These are phyloP conservation scores for Eucalyptus tenuipes DNA, from an alignment of 345 rosid genomes.

Conservation along the genomic window DNA sequence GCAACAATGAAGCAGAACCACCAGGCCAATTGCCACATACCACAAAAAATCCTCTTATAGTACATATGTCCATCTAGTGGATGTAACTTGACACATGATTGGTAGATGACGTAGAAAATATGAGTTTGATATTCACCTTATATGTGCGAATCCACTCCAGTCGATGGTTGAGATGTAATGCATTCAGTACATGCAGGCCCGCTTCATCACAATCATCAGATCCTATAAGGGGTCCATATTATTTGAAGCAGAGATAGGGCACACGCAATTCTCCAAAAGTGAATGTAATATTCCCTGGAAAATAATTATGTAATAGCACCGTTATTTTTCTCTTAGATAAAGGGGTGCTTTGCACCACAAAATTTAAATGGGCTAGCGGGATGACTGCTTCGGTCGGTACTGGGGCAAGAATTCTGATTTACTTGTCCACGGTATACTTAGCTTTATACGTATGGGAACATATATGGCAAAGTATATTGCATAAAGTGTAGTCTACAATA, in stretches of 20 bases:
- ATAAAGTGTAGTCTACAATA: background rate
- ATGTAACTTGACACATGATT: background rate
- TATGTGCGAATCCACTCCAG: background rate
- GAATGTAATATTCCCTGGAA: background rate
- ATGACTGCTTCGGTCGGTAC: background rate
- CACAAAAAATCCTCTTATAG: background rate
- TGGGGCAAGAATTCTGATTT: background rate
- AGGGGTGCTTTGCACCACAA: background rate
- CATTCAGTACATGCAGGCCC: background rate
- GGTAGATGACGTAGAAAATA: background rate
- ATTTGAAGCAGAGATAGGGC: background rate
- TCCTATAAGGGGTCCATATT: background rate
- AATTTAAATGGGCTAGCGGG: background rate
- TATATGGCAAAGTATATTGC: background rate
- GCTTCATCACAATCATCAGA: background rate
- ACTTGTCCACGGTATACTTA: rapidly evolving
- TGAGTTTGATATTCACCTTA: background rate
- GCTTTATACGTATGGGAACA: background rate
- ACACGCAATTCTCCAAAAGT: background rate
- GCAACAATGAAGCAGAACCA: background rate
- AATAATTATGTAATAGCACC: background rate
- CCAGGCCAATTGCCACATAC: background rate
- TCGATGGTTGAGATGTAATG: background rate
- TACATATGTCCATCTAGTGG: background rate
- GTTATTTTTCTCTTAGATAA: background rate